Evolutionary conservation across 176 grass and related monocot genomes (phyloP).

Genomic region (Themeda triandra): DNA sequence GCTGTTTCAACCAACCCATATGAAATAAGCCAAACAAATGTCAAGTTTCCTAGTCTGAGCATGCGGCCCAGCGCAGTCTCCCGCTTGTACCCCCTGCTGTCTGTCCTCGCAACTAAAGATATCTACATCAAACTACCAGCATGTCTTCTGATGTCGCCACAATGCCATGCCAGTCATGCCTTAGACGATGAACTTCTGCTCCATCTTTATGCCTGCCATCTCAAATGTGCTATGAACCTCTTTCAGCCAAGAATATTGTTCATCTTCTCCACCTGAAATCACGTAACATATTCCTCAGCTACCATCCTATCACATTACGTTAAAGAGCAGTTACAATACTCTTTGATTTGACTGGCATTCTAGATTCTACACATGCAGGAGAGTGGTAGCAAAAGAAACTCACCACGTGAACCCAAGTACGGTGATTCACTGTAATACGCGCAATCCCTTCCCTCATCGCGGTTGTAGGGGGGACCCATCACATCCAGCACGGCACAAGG

Average conservation of each 20-base stretch:
- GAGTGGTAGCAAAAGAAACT: background rate
- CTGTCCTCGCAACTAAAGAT: slow-evolving; percentile 12
- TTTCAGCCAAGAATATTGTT: slow-evolving; percentile 59
- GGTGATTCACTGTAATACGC: slow-evolving; percentile 54
- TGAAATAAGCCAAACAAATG: slow-evolving; percentile 18
- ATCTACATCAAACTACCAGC: slow-evolving; percentile 30
- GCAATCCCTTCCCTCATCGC: slow-evolving; percentile 61
- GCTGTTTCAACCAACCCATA: slow-evolving; percentile 34
- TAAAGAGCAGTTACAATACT: background rate
- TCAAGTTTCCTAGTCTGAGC: slow-evolving; percentile 19
- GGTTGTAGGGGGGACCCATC: slow-evolving; percentile 64
- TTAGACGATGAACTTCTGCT: slow-evolving; percentile 26
- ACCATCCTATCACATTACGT: background rate
- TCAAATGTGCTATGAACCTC: slow-evolving; percentile 38
- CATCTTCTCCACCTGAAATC: slow-evolving; percentile 48
- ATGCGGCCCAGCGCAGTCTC: background rate
- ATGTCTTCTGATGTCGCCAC: background rate
- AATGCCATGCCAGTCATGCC: background rate
- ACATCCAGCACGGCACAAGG: slow-evolving; percentile 89
- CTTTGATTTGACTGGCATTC: background rate
- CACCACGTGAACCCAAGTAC: slow-evolving; percentile 39
- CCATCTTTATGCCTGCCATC: slow-evolving; percentile 38
- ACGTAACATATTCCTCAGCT: slow-evolving; percentile 10
- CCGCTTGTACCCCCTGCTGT: slow-evolving; percentile 7
- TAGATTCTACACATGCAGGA: background rate